Evolutionary conservation across 1,284 basidiomycete species (phyloP), one percentile per base, ranked within the genome.

Genomic region (Coniophora puteana): DNA sequence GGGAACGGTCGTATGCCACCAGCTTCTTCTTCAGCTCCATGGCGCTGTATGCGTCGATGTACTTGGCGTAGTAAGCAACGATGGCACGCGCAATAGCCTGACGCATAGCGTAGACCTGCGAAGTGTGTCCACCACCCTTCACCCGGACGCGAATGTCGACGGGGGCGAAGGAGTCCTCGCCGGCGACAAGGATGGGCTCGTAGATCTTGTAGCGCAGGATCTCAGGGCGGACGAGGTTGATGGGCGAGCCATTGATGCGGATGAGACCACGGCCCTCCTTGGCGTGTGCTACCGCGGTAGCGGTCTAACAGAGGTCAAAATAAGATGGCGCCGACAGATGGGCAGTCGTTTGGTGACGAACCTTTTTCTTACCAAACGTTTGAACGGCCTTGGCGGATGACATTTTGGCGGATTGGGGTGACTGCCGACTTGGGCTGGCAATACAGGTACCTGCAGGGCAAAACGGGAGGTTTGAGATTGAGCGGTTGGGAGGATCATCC

Each of bases 361-460:
- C 89, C 86, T 95, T 95, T 85, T 96, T 96, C 89, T 96, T 96
- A 71, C 93, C 93, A 72, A 96, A 96, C 51, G 90, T 93, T 68
- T 96, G 93, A 56, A 96, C 92, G 74, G 91, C 88, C 72, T 89
- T 88, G 67, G 82, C 71, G 55, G 84, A 79, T 61, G 81, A 76
- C 85, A 89, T 89, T 68, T 68, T 78, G 59, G 49, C 27, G 50
- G 40, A 48, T 17, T 46, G 37, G 42, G 42, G 44, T 48, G 45
- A 24, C 30, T 38, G 41, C 36, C 36, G 33, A 28, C 14, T 28
- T 45, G 43, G 38, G 38, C 35, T 42, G 41, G 44, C 38, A 45
- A 34, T 24, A 38, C 38, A 30, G 40, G 17, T 38, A 50, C 61
- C 63, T 39, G 8, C 33, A 33, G 42, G 35, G 41, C 46, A 40